A percentile compares a stretch with the other conserved stretches of the same genome.
Conservation (phyloP, 164 flowering plant genomes). For the Vitis labrusca region DNA sequence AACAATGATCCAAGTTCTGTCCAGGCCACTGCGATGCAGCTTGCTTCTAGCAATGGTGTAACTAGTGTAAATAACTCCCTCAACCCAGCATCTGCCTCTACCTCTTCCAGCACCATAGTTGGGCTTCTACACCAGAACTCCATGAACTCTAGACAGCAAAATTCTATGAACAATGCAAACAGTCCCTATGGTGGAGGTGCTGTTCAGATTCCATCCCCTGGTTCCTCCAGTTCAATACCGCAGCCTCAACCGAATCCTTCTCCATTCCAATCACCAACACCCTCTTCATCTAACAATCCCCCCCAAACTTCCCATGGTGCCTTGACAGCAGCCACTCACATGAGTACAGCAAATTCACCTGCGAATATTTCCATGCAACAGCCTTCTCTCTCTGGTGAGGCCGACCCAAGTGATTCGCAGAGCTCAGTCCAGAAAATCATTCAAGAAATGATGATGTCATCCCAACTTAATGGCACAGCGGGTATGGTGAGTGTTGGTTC, state of each 20-base stretch:
- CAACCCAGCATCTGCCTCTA: slow-evolving; percentile 34
- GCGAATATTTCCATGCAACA: slow-evolving; percentile 57
- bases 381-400: slow-evolving; percentile 57
- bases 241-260: slow-evolving; percentile 63
- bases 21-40: slow-evolving; percentile 46
- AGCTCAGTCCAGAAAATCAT: slow-evolving; percentile 91
- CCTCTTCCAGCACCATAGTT: slow-evolving; percentile 52
- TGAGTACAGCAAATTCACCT: slow-evolving; percentile 67
- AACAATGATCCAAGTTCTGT: slow-evolving; percentile 41
- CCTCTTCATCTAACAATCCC: slow-evolving; percentile 69
- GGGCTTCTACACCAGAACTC: slow-evolving; percentile 89
- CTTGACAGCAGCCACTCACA: slow-evolving; percentile 44
- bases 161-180: slow-evolving; percentile 46
- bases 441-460: slow-evolving; percentile 82
- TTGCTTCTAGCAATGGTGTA: slow-evolving; percentile 49
- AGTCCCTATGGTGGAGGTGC: slow-evolving; percentile 64
- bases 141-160: slow-evolving; percentile 77
- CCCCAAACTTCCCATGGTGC: slow-evolving; percentile 49
- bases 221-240: slow-evolving; percentile 55
- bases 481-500: slow-evolving; percentile 52
- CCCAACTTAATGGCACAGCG: slow-evolving; percentile 61
- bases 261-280: slow-evolving; percentile 73
- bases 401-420: slow-evolving; percentile 73
- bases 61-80: slow-evolving; percentile 49
- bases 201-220: slow-evolving; percentile 74